phyloP scores from a whole-genome alignment of 352 stramenopile species.

The Phytophthora pisi region DNA sequence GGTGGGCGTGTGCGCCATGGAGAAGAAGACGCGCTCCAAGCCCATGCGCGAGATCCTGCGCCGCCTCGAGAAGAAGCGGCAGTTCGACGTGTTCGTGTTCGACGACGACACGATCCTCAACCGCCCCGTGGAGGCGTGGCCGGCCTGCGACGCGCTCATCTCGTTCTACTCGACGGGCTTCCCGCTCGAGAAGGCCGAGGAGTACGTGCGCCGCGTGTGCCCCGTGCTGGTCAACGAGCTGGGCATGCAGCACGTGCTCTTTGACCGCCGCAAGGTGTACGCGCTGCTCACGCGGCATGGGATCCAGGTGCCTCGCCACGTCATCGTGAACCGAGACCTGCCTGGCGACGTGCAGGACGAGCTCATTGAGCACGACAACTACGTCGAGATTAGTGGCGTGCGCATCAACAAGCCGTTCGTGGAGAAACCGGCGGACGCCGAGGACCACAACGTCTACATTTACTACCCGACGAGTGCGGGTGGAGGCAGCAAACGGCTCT shows the following conservation, averaged over 20 bases:
- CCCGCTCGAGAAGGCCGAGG: constrained; percentile 96
- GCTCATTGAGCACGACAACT: constrained; percentile 82
- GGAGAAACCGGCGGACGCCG: constrained; percentile 99
- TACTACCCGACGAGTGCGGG: constrained; percentile 98
- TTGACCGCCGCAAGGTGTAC: constrained; percentile 97
- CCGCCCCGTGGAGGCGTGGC: constrained; percentile 94
- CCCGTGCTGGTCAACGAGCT: constrained; percentile 99
- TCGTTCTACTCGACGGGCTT: constrained; percentile 99
- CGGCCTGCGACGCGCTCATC: constrained; percentile 97
- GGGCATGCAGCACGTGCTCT: constrained; percentile 95
- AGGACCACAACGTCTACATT: constrained; percentile 99
- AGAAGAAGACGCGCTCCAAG: constrained; percentile 98
- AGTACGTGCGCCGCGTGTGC: constrained; percentile 95
- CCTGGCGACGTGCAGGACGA: constrained; percentile 67
- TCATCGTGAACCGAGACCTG: constrained; percentile 94
- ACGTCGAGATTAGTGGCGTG: constrained; percentile 93
- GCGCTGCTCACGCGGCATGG: constrained; percentile 93
- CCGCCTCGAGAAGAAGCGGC: constrained; percentile 89
- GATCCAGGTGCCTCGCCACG: constrained; percentile 97
- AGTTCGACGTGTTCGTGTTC: constrained; percentile 98
- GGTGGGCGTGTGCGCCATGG: constrained; percentile 98
- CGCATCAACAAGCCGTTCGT: constrained; percentile 99
- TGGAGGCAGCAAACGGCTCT: constrained; percentile 98
- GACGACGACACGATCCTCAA: constrained; percentile 97
- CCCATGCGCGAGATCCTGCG: constrained; percentile 97